Base-by-base conservation (phyloP, 23 red algal genomes). In the Cyanidiococcus yangmingshanensis region DNA sequence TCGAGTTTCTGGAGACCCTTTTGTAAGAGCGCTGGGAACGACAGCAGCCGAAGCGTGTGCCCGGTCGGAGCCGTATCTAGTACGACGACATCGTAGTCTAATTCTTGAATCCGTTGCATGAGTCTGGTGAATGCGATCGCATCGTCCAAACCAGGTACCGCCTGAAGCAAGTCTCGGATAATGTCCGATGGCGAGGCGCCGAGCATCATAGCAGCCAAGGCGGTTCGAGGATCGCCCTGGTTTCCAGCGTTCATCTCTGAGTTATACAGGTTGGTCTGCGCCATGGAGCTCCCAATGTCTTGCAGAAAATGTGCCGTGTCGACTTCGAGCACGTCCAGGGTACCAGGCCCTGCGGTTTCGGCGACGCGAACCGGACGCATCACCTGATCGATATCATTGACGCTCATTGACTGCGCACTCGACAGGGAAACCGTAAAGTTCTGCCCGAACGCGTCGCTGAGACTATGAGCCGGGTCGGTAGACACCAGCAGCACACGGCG, bases 401-500 rank as follows among this genome's bases (percentile, higher is more conserved):
- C 32, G n/a, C n/a, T 32, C 21, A 32, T 12, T 7, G 32, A 35
- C 39, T 81, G 40, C 0, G 39, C 50, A 25, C 37, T 37, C 68
- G 78, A 59, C 15, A 71, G 78, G 39, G 41, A 74, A 32, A 76
- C 79, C 27, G 94, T 89, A 78, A 98, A 90, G 50, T 89, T 87
- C 71, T 92, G 84, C 37, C 38, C 79, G 67, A 98, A 98, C 15
- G 94, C 94, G 50, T 98, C 94, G 1, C 83, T 88, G 0, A 98
- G 81, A 68, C 90, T 98, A 80, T 98, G 94, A 16, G 94, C 94
- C 12, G 94, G 94, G 79, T 98, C 94, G 1, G 94, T 98, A 21
- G 94, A 98, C 3, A 98, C 87, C 18, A 98, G 59, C 1, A 98
- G 68, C 12, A 91, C 86, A 12, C 84, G 78, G 71, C 79, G 82